Percentiles rank a stretch among this genome's conserved stretches.
These are phyloP conservation scores for Phytophthora kernoviae DNA, from an alignment of 352 stramenopile genomes.

Conservation along the genomic window DNA sequence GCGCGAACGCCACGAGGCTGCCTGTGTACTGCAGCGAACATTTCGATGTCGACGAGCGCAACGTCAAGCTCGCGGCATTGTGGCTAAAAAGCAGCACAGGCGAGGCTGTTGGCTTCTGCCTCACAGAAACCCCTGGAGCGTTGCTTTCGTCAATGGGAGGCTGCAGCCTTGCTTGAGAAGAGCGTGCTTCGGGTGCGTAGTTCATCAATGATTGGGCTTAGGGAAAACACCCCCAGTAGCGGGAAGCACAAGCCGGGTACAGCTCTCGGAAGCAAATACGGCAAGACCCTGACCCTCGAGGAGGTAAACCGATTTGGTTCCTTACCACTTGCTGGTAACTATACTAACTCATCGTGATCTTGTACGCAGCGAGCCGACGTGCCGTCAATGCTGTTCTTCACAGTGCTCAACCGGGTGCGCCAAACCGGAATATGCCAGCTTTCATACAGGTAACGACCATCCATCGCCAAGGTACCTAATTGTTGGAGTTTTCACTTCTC, in stretches of 20 bases:
- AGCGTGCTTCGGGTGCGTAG: constrained; percentile 45
- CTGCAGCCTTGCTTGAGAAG: constrained; percentile 48
- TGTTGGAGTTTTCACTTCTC: no score
- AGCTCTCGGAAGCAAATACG: constrained; percentile 15
- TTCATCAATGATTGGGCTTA: constrained; percentile 26
- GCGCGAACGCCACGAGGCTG: constrained; percentile 29
- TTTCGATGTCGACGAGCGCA: constrained; percentile 52
- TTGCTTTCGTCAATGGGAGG: constrained; percentile 67
- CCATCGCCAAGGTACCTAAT: neutral
- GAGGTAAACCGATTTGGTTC: constrained; percentile 41
- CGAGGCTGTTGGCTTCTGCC: constrained; percentile 44
- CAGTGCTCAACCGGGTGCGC: constrained; percentile 70
- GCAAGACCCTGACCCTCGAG: constrained; percentile 44
- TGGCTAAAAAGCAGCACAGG: constrained; percentile 59
- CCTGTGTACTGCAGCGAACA: constrained; percentile 51
- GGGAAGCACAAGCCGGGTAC: constrained; percentile 12
- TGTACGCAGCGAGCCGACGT: constrained; percentile 51
- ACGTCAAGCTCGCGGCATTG: constrained; percentile 38
- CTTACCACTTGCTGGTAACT: neutral
- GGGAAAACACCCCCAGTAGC: constrained; percentile 22
- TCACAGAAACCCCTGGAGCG: constrained; percentile 62
- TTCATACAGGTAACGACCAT: constrained; percentile 44
- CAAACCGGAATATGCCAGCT: constrained; percentile 70
- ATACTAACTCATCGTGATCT: constrained; percentile 5
- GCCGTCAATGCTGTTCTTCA: constrained; percentile 74